Evolutionary conservation across 352 stramenopile species (phyloP), one percentile per base, ranked within the genome.

Genomic region (Globisporangium rhizosaccharum): DNA sequence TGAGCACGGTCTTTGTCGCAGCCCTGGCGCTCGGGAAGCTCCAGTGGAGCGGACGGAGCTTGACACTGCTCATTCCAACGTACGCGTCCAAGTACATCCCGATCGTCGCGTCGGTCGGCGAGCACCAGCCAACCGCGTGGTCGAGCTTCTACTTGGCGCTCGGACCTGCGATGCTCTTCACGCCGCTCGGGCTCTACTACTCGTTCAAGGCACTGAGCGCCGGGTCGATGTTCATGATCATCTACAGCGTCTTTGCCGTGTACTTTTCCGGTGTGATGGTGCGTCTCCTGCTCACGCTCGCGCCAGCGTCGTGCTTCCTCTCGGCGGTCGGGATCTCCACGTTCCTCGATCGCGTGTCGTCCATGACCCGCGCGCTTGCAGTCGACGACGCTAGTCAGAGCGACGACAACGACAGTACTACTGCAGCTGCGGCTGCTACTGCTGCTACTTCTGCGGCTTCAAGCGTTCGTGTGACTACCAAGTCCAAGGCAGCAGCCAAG

Each of bases 81-180:
- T 97, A 97, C 62, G 89, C 92, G 25, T 92, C 81, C 71, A 97
- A 97, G 76, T 97, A 97, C 70, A 97, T 98, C 49, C 94, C 94
- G 20, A 97, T 98, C 63, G 96, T 98, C 61, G 94, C 92, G 8
- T 98, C 90, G 0, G 94, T 98, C 2, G 83, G 84, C 10, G 94
- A 98, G 70, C 94, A 98, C 65, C 94, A 98, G 65, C 92, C 94
- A 50, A 96, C 94, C 36, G 78, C 87, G 17, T 97, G 90, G 91
- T 87, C 86, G 0, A 79, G 71, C 12, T 97, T 97, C 63, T 98
- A 96, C 70, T 82, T 97, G 57, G 88, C 95, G n/a, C 79, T 98
- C 3, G 90, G 96, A 28, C 82, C 92, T 25, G 66, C 82, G 8
- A 84, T 97, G 58, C 71, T 95, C 9, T 80, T 98, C 51, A 84